Base-by-base conservation (phyloP, 2,329 filamentous ascomycete species). In the Sporothrix humicola region DNA sequence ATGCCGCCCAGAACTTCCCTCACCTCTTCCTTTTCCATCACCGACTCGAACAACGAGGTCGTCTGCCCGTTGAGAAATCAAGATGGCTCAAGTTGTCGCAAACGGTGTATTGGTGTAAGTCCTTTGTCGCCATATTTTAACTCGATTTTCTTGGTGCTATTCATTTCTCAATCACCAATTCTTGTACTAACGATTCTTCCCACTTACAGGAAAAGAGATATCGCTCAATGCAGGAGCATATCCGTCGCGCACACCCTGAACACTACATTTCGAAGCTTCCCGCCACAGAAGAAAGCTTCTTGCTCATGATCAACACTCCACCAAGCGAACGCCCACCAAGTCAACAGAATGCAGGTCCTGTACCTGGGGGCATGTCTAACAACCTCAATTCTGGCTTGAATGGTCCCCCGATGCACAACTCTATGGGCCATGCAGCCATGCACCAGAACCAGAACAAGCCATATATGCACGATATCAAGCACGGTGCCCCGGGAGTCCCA, bases 201-300 rank as follows among this genome's bases (percentile, higher is more conserved):
- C 46, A 20, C n/a, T 15, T 42, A 72, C 72, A 82, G 81, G 81
- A 82, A 75, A 82, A 82, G 73, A 77, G 81, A 70, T 99, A 95
- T 85, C 94, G 96, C 82, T 98, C 95, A 76, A 98, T 99, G 94
- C 96, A 98, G 84, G 96, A 99, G 88, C 96, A 99, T 81, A 98
- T 99, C 80, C 93, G 96, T 79, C 92, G 96, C 82, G 95, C 96
- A 78, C 96, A 99, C 82, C 95, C 95, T 75, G 94, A 97, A 82
- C 92, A 98, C 82, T 98, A 98, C 85, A 97, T 99, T 79, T 91
- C 96, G 69, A 98, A 98, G 88, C 92, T 98, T 79, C 95, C 96
- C 77, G 96, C 96, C 68, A 99, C 95, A 78, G 95, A 98, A 83
- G 95, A 98, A 84, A 98, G 94, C 90, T 98, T 99, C 84, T 86